Percentiles rank a stretch among this genome's conserved stretches.
phyloP scores from a whole-genome alignment of 441 rosid genomes.

The Brassica balearica region DNA sequence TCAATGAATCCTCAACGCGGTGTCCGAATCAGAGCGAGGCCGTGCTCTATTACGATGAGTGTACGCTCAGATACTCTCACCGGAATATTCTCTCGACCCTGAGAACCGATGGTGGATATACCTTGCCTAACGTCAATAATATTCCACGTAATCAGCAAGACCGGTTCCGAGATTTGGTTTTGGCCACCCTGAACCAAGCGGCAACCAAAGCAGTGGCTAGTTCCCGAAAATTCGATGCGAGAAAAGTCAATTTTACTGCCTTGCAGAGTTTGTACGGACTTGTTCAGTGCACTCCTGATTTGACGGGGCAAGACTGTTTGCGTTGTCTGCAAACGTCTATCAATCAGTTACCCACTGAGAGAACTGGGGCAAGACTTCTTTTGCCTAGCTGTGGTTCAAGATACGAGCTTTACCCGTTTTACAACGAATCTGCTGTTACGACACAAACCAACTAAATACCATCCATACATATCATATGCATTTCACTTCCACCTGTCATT shows the following conservation, averaged over 20 bases:
- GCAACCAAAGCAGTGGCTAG: neutral
- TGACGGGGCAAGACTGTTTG: neutral
- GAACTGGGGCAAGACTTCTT: neutral
- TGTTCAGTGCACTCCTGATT: conserved; percentile 32
- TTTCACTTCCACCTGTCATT: too few species aligned
- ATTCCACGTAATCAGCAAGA: neutral
- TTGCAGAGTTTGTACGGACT: conserved; percentile 13
- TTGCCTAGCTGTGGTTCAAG: neutral
- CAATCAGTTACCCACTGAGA: neutral
- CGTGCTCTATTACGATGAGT: neutral
- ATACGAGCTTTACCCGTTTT: neutral
- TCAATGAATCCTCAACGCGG: neutral
- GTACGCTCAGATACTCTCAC: neutral
- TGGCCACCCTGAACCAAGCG: conserved; percentile 2
- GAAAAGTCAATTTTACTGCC: neutral
- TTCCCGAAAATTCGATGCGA: neutral
- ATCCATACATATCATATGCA: too few species aligned
- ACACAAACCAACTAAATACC: neutral
- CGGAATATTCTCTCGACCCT: neutral
- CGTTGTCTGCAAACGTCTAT: neutral
- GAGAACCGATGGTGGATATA: neutral
- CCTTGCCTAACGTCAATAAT: neutral
- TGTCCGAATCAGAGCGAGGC: neutral
- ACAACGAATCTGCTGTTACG: conserved; percentile 6
- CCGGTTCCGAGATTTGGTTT: neutral